Percentiles rank a stretch among this genome's conserved stretches.
phyloP scores from a whole-genome alignment of 164 flowering plant genomes.

The Umbellularia californica region DNA sequence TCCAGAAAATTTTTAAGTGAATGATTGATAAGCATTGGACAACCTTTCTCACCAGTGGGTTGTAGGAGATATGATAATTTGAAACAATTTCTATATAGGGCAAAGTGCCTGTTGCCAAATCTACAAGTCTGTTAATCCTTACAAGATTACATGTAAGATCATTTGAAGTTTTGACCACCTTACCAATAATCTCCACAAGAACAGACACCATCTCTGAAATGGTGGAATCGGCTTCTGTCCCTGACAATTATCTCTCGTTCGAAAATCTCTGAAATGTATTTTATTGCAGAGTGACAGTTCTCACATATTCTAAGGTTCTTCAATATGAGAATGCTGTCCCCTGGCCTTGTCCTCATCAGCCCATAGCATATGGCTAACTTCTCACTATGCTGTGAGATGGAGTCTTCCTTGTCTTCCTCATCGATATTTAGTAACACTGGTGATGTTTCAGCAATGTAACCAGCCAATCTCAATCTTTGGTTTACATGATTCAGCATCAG shows the following conservation, averaged over 20 bases:
- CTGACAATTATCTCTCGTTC: constrained; percentile 8
- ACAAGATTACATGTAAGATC: too few relatives aligned
- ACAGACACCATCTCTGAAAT: constrained; percentile 12
- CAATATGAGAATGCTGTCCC: constrained; percentile 1
- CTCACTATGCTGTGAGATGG: constrained; percentile 11
- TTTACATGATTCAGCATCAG: constrained; percentile 9
- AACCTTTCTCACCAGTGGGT: too few relatives aligned
- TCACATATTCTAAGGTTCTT: constrained; percentile 7
- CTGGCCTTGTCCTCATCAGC: constrained; percentile 9
- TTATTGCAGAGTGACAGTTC: constrained; percentile 14
- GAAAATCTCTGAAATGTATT: constrained; percentile 12
- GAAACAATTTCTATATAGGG: too few relatives aligned
- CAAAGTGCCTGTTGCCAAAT: too few relatives aligned
- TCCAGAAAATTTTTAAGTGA: too few relatives aligned
- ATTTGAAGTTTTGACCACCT: background rate
- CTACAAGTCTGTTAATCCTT: too few relatives aligned
- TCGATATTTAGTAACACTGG: constrained; percentile 13
- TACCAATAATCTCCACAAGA: constrained; percentile 14
- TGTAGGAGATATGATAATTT: too few relatives aligned
- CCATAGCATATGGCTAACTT: constrained; percentile 12
- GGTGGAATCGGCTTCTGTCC: constrained; percentile 15
- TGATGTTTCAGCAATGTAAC: constrained; percentile 11
- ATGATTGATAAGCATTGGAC: too few relatives aligned
- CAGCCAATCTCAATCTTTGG: constrained; percentile 9
- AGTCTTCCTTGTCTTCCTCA: constrained; percentile 12